Base-by-base conservation (phyloP, 1,284 basidiomycete genomes). In the Cryptococcus depauperatus region DNA sequence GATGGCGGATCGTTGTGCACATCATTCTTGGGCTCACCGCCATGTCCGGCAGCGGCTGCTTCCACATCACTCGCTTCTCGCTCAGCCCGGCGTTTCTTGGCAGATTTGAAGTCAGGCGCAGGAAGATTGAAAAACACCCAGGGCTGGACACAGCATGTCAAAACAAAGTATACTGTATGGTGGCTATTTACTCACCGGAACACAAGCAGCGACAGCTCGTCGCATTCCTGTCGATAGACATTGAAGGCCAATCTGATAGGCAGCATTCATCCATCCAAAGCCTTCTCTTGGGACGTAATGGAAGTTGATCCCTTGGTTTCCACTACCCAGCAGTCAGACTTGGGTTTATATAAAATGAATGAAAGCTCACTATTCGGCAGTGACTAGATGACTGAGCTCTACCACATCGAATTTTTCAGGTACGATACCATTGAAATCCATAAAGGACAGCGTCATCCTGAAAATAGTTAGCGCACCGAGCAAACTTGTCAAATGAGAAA, bases 321-420 rank as follows among this genome's bases (percentile, higher is more conserved):
- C 95, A 68, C 64, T 65, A n/a, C 13, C 37, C 25, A 13, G 14
- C 16, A n/a, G 19, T 41, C 59, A 43, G 56, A 52, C 27, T 37
- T 7, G 18, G 7, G 19, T 18, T n/a, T 11, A 18, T 25, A 10
- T 14, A 9, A 5, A 2, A 11, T 19, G 29, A 4, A 19, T 14
- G 3, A 8, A 29, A 19, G 54, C 64, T 60, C 42, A 66, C 64
- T 97, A 97, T 74, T 98, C 93, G 35, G 93, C 93, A 62, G 93
- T 91, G 4, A 98, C 92, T 49, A 96, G 77, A 71, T 96, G 92
- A 3, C 87, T 91, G 18, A 93, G 77, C 66, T 84, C 86, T 57
- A 97, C 93, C 0, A 91, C 93, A 62, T 98, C 92, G 66, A 96
- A 97, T 82, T 97, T 97, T 74, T 97, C 92, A 0, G 92, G 90